Evolutionary conservation across 83 land plant species (phyloP), one percentile per base, ranked within the genome.

Genomic region (Picea abies): DNA sequence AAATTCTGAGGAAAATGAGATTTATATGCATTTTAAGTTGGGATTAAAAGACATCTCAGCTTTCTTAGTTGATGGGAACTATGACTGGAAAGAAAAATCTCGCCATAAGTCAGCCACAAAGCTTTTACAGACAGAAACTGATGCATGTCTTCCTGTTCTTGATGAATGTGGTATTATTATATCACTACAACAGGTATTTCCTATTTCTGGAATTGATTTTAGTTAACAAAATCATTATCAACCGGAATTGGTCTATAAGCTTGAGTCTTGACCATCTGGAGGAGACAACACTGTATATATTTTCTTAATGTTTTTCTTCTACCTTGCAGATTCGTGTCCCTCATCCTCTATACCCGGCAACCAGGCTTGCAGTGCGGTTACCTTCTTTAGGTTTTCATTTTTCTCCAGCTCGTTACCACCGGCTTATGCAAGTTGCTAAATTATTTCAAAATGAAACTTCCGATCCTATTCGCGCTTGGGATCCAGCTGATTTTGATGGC

Each of bases 371-470:
- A 72, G 81, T 94, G 72, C 86, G 94, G 39, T 73, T 98, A 60
- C 99, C 99, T 20, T 93, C 95, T 17, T 72, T 98, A 63, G 94
- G 91, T 29, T 90, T 98, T 63, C 99, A 98, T 84, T 94, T 98
- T 85, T 98, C 99, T 47, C 99, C 99, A 67, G 96, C 99, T 61
- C 94, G 99, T 22, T 98, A 96, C 64, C 99, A 98, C 85, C 90
- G 99, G 29, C 81, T 98, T 41, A 92, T 98, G 98, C 93, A 93
- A 87, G 85, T 96, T 67, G 87, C 85, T 2, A 92, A 90, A 82
- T 84, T 92, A 61, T 93, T 98, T 85, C 89, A 91, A 76, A 84
- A 85, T 49, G 87, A 86, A 64, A 85, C 60, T 19, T 20, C 75
- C 17, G 81, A 82, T n/a, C 39, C 76, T 20, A 60, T 83, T 64